Evolutionary conservation across 805 yeast species (phyloP).

Genomic region (Metschnikowia cubensis): DNA sequence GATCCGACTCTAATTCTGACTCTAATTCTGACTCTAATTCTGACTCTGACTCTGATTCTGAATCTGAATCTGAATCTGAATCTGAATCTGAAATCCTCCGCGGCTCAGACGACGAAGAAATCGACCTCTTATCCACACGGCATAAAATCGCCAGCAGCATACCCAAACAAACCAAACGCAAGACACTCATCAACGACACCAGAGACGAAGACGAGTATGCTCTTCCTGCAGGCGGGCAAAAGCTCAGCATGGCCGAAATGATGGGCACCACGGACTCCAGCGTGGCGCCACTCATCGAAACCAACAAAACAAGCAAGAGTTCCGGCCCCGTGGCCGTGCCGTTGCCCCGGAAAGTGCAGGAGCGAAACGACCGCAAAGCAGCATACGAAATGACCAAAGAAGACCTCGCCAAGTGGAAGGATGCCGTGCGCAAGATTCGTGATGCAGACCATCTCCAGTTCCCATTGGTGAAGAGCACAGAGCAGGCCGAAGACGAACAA

Average conservation of each 20-base stretch:
- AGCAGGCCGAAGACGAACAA: slow-evolving; percentile 22
- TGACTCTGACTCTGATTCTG: slow-evolving; percentile 18
- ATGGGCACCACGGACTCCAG: slow-evolving; percentile 58
- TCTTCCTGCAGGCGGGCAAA: slow-evolving; percentile 57
- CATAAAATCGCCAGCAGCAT: slow-evolving; percentile 33
- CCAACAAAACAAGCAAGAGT: slow-evolving; percentile 28
- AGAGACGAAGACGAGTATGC: slow-evolving; percentile 66
- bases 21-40: slow-evolving; percentile 24
- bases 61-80: slow-evolving; percentile 23
- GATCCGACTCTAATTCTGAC: slow-evolving; percentile 14
- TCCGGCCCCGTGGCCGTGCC: slow-evolving; percentile 67
- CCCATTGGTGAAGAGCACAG: slow-evolving; percentile 51
- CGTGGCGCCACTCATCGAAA: slow-evolving; percentile 48
- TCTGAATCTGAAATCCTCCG: slow-evolving; percentile 30
- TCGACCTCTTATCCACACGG: slow-evolving; percentile 50
- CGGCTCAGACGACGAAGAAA: slow-evolving; percentile 35
- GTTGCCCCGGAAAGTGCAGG: slow-evolving; percentile 78
- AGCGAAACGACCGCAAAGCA: slow-evolving; percentile 79
- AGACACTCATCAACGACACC: slow-evolving; percentile 48
- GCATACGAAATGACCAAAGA: slow-evolving; percentile 87
- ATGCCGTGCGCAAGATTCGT: slow-evolving; percentile 71
- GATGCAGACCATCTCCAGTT: slow-evolving; percentile 81
- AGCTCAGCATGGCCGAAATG: slow-evolving; percentile 70
- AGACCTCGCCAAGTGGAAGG: slow-evolving; percentile 87
- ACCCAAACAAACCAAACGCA: slow-evolving; percentile 37